Evolutionary conservation across 1,284 basidiomycete genomes (phyloP).

Genomic region (Sporisorium scitamineum): DNA sequence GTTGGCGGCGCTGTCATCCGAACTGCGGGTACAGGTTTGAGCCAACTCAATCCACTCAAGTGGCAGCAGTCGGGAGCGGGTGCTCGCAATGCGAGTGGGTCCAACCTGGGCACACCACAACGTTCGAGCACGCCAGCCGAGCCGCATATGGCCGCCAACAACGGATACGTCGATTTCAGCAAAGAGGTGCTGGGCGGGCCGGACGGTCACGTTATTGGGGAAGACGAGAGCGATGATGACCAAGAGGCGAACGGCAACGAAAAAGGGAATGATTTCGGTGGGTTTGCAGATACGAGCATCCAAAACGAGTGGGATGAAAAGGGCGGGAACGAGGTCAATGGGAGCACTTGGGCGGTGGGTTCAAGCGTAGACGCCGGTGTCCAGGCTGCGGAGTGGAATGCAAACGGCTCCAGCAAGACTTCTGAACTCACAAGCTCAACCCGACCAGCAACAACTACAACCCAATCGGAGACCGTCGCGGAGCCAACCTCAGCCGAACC

Average conservation of each 20-base stretch:
- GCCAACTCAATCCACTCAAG: conserved; percentile 53
- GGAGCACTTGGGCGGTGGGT: conserved; percentile 9
- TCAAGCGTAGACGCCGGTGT: conserved; percentile 6
- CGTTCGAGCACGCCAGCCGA: conserved; percentile 11
- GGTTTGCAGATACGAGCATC: conserved; percentile 2
- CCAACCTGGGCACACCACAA: conserved; percentile 16
- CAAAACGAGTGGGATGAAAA: conserved; percentile 47
- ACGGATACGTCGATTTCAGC: conserved; percentile 58
- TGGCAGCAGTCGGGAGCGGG: conserved; percentile 49
- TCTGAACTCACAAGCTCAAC: neutral
- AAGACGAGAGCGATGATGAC: conserved; percentile 48
- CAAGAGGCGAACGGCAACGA: conserved; percentile 15
- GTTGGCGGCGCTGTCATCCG: conserved; percentile 71
- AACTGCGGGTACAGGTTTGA: conserved; percentile 55
- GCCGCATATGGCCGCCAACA: conserved; percentile 18
- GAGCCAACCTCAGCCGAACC: neutral
- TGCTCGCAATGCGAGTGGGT: conserved; percentile 13
- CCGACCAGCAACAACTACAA: neutral
- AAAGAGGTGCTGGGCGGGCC: conserved; percentile 45
- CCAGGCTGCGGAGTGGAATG: conserved; percentile 8
- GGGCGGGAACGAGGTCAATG: conserved; percentile 9
- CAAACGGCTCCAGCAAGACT: neutral
- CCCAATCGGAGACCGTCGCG: neutral
- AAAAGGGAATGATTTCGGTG: conserved; percentile 7
- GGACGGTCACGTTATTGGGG: conserved; percentile 32